These are phyloP conservation scores for Schizophyllum commune DNA, from an alignment of 1,284 basidiomycete genomes.

Conservation along the genomic window DNA sequence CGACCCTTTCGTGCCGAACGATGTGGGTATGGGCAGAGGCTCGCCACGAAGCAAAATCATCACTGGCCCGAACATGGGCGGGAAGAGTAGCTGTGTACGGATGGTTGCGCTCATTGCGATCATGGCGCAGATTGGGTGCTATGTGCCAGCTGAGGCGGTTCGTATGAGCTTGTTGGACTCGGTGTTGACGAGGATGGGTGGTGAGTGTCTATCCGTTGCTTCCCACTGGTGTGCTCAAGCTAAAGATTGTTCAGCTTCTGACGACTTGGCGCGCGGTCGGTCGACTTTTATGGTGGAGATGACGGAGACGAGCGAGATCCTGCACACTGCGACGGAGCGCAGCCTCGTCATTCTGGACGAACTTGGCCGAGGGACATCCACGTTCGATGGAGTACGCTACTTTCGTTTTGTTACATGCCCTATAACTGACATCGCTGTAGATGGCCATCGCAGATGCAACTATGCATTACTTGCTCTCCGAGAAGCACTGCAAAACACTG, in stretches of 20 bases:
- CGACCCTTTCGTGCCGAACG: slow-evolving; percentile 79
- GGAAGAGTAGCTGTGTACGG: slow-evolving; percentile 70
- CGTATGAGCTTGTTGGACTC: slow-evolving; percentile 75
- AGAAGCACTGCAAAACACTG: slow-evolving; percentile 69
- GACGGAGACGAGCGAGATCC: slow-evolving; percentile 87
- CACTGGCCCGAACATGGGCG: slow-evolving; percentile 80
- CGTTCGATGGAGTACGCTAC: slow-evolving; percentile 69
- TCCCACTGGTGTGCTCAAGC: slow-evolving; percentile 3
- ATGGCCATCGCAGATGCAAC: slow-evolving; percentile 82
- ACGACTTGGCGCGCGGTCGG: slow-evolving; percentile 77
- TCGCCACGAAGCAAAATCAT: slow-evolving; percentile 65
- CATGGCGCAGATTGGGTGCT: slow-evolving; percentile 66
- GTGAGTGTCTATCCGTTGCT: slow-evolving; percentile 33
- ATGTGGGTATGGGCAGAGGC: slow-evolving; percentile 46
- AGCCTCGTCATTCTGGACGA: slow-evolving; percentile 86
- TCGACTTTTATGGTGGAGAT: slow-evolving; percentile 97
- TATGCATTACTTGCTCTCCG: slow-evolving; percentile 63
- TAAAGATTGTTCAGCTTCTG: slow-evolving; percentile 61
- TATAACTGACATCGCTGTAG: slow-evolving; percentile 27
- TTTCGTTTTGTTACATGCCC: neutral
- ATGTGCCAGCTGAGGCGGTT: slow-evolving; percentile 69
- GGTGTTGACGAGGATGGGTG: slow-evolving; percentile 83
- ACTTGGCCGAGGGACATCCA: slow-evolving; percentile 78
- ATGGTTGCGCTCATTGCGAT: slow-evolving; percentile 71
- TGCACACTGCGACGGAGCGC: slow-evolving; percentile 61